Conservation (phyloP, 192 early-diverging fungal species). For the Phlyctochytrium planicorne region DNA sequence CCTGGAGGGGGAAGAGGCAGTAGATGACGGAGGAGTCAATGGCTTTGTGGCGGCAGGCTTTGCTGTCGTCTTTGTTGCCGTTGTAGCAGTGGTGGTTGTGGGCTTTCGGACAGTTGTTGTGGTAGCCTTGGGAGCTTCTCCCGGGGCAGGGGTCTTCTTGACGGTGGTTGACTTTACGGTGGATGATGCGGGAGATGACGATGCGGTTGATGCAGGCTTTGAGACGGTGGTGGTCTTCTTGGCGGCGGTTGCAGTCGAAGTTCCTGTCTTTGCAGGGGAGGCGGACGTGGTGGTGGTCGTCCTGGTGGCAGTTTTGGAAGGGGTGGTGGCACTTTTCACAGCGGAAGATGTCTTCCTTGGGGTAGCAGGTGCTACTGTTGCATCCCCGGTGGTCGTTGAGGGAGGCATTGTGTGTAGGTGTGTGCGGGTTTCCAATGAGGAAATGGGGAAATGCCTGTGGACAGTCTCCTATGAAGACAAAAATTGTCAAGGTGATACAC, state of each 20-base stretch:
- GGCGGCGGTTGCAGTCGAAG: neutral
- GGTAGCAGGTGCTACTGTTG: neutral
- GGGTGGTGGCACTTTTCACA: neutral
- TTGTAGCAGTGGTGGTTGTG: neutral
- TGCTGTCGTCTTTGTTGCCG: neutral
- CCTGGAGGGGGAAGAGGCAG: conserved; percentile 1
- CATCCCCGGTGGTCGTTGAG: neutral
- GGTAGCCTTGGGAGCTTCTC: neutral
- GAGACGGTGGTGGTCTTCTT: neutral
- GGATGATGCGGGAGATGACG: neutral
- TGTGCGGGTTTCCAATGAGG: too few species aligned
- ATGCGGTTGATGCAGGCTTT: neutral
- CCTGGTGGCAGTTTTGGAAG: neutral
- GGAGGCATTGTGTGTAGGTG: neutral
- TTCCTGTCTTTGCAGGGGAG: neutral
- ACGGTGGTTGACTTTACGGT: neutral
- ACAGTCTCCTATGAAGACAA: too few species aligned
- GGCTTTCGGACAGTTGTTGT: neutral
- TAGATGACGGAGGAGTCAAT: neutral
- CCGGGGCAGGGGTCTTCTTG: neutral
- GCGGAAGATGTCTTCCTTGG: neutral
- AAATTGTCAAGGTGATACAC: too few species aligned
- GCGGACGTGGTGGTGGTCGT: neutral
- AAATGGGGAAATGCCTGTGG: too few species aligned
- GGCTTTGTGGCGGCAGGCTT: conserved; percentile 1